phyloP scores from a whole-genome alignment of 2,329 filamentous ascomycete genomes.

The Xylariales sp. region DNA sequence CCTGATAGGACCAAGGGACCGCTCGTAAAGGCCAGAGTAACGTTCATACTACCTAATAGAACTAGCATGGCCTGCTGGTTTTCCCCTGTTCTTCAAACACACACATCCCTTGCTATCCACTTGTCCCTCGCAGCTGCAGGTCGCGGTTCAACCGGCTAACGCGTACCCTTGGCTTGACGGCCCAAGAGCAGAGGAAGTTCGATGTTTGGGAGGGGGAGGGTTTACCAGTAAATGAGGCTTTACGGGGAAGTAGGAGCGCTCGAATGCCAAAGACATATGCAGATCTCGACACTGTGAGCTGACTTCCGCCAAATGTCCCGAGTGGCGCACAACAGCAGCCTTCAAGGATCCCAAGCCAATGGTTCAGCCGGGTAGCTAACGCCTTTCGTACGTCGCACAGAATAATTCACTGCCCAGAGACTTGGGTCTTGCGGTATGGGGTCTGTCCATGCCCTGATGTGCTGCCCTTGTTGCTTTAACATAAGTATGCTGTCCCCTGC shows the following conservation, averaged over 20 bases:
- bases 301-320: slow-evolving; percentile 42
- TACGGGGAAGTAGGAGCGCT: slow-evolving; percentile 33
- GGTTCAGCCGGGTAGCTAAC: slow-evolving; percentile 41
- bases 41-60: slow-evolving; percentile 39
- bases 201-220: slow-evolving; percentile 19
- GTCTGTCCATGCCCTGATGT: slow-evolving; percentile 31
- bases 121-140: slow-evolving; percentile 40
- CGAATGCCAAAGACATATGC: slow-evolving; percentile 26
- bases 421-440: slow-evolving; percentile 37
- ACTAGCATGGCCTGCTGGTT: slow-evolving; percentile 38
- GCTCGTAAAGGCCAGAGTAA: slow-evolving; percentile 43
- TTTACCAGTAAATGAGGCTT: slow-evolving; percentile 27
- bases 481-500: slow-evolving; percentile 35
- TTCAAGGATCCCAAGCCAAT: slow-evolving; percentile 44
- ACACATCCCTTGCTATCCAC: slow-evolving; percentile 35
- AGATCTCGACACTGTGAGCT: slow-evolving; percentile 42
- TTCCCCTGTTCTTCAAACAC: slow-evolving; percentile 33
- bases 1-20: slow-evolving; percentile 48
- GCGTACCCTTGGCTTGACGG: slow-evolving; percentile 27
- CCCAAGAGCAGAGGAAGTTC: slow-evolving; percentile 29
- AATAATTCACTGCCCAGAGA: slow-evolving; percentile 40
- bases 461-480: slow-evolving; percentile 36
- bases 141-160: slow-evolving; percentile 37
- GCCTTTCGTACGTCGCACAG: slow-evolving; percentile 38
- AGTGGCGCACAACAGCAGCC: slow-evolving; percentile 41